These are phyloP conservation scores for Camellia lanceoleosa DNA, from an alignment of 148 eudicot species.

Conservation along the genomic window DNA sequence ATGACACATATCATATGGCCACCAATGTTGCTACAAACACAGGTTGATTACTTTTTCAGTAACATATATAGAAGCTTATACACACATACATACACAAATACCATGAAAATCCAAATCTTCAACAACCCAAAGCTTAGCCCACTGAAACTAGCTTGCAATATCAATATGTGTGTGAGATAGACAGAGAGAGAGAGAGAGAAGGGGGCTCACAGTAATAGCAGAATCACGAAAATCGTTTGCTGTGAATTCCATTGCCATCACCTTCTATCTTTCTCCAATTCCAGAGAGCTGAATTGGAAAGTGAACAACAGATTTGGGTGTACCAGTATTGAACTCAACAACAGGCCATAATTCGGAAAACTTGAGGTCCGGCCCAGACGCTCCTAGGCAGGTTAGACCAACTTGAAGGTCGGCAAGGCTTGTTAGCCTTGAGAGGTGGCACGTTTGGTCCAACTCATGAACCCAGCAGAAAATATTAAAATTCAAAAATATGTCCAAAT, in stretches of 20 bases:
- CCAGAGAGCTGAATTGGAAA: no score
- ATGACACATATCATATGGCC: background rate
- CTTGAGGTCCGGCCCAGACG: no score
- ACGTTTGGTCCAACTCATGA: no score
- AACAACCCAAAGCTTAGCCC: background rate
- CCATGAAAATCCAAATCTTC: background rate
- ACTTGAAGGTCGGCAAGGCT: no score
- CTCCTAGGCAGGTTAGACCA: no score
- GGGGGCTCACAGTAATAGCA: slow-evolving; percentile 55
- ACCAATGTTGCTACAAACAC: background rate
- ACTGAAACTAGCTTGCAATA: background rate
- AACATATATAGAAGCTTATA: background rate
- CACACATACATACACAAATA: background rate
- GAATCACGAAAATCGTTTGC: slow-evolving; percentile 81
- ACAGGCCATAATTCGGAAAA: no score
- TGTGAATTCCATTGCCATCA: slow-evolving; percentile 61
- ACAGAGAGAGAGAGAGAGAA: background rate
- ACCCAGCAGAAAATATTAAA: no score
- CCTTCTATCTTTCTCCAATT: slow-evolving; percentile 10
- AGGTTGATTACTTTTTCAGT: background rate
- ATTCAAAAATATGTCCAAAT: no score
- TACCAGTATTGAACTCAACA: no score
- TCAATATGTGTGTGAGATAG: no score
- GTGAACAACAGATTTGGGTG: no score
- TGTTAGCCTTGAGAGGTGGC: no score